A percentile compares a stretch with the other conserved stretches of the same genome.
These are phyloP conservation scores for Phaeomoniella chlamydospora DNA, from an alignment of 2,329 filamentous ascomycete genomes.

Conservation along the genomic window DNA sequence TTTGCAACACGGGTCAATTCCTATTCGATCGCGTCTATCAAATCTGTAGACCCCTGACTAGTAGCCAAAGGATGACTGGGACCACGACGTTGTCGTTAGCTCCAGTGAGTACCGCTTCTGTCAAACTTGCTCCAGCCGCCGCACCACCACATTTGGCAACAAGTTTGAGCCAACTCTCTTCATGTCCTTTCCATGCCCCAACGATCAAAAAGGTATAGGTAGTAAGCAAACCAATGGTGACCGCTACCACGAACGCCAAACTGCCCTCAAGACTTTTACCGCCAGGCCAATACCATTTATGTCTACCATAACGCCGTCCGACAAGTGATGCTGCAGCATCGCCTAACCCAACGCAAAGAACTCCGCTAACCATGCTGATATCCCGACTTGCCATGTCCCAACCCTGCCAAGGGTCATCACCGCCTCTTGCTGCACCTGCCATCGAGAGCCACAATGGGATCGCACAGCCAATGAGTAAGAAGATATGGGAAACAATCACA, in stretches of 20 bases:
- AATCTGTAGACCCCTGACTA: constrained; percentile 59
- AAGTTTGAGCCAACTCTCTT: constrained; percentile 12
- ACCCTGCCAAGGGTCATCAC: constrained; percentile 41
- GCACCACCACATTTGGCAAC: constrained; percentile 37
- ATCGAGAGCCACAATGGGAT: constrained; percentile 86
- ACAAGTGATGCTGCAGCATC: constrained; percentile 87
- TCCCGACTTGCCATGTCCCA: constrained; percentile 68
- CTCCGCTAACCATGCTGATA: constrained; percentile 78
- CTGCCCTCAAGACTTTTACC: constrained; percentile 88
- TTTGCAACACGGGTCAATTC: no score
- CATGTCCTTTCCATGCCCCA: constrained; percentile 48
- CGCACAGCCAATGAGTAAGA: constrained; percentile 85
- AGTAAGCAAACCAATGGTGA: constrained; percentile 56
- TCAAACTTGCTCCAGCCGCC: constrained; percentile 69
- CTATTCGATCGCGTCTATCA: no score
- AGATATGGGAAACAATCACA: constrained; percentile 92
- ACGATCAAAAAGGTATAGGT: constrained; percentile 61
- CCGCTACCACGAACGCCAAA: constrained; percentile 66
- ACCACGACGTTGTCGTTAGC: constrained; percentile 98
- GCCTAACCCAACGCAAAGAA: constrained; percentile 88
- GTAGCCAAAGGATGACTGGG: constrained; percentile 80
- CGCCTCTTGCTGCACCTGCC: constrained; percentile 49
- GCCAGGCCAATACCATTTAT: constrained; percentile 93
- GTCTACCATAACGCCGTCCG: constrained; percentile 68
- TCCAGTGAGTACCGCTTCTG: constrained; percentile 87